Percentiles rank a stretch among this genome's conserved stretches.
Evolutionary conservation across 371 early-diverging fungal genomes (phyloP).

Genomic region (Umbelopsis sp.): DNA sequence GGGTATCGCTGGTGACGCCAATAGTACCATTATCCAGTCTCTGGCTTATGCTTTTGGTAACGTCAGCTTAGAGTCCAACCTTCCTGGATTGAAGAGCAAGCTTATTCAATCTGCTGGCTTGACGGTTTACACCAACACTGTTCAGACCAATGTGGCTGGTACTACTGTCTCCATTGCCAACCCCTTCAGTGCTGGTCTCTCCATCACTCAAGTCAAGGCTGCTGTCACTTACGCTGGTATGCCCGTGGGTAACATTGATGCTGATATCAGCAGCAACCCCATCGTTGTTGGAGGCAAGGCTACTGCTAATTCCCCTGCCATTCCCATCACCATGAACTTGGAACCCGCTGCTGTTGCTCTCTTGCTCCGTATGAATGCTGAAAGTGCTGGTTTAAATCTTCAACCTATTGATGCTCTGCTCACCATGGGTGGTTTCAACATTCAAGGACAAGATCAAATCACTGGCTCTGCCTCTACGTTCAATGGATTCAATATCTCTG

Average conservation of each 20-base stretch:
- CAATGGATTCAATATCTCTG: constrained; percentile 52
- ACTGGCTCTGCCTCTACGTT: constrained; percentile 42
- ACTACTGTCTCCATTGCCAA: constrained; percentile 59
- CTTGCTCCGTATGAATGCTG: constrained; percentile 54
- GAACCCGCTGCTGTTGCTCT: constrained; percentile 51
- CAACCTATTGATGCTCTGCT: constrained; percentile 54
- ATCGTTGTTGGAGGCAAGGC: constrained; percentile 42
- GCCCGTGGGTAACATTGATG: constrained; percentile 56
- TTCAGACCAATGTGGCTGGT: constrained; percentile 47
- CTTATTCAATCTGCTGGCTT: constrained; percentile 53
- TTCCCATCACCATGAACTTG: constrained; percentile 48
- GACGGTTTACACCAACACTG: constrained; percentile 46
- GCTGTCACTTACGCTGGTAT: constrained; percentile 52
- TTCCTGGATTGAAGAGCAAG: constrained; percentile 55
- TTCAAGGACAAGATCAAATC: constrained; percentile 41
- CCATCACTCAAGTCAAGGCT: constrained; percentile 52
- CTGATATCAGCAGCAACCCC: constrained; percentile 50
- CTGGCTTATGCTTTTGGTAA: constrained; percentile 49
- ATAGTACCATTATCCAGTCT: constrained; percentile 53
- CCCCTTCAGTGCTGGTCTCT: constrained; percentile 58
- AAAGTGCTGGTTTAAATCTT: constrained; percentile 47
- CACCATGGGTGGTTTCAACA: constrained; percentile 49
- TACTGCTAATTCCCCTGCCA: constrained; percentile 33
- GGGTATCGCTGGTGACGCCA: constrained; percentile 46
- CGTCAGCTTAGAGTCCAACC: constrained; percentile 45